phyloP scores from a whole-genome alignment of 1,139 yeast species.

The Pneumocystis jirovecii region DNA sequence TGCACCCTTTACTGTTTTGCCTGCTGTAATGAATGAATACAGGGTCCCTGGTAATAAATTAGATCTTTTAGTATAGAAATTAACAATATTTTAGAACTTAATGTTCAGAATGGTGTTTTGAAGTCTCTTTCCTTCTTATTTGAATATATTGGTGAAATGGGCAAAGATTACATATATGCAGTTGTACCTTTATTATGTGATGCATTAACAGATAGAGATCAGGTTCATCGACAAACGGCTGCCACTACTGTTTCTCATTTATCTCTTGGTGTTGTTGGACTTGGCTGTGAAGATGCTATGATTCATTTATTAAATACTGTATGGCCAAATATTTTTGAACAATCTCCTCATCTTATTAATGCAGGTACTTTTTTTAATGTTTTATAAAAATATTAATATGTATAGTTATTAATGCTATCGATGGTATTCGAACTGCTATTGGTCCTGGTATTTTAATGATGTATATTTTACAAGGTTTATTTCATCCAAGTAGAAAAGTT shows the following conservation, averaged over 20 bases:
- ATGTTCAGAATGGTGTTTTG: slow-evolving; percentile 89
- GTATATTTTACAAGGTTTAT: slow-evolving; percentile 40
- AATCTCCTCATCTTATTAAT: slow-evolving; percentile 23
- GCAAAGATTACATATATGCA: slow-evolving; percentile 71
- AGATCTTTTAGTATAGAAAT: background rate
- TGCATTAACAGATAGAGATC: slow-evolving; percentile 81
- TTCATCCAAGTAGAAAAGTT: slow-evolving; percentile 86
- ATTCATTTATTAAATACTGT: slow-evolving; percentile 54
- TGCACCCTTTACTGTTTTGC: slow-evolving; percentile 87
- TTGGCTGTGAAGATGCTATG: slow-evolving; percentile 60
- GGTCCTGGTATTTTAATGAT: slow-evolving; percentile 66
- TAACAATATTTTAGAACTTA: slow-evolving; percentile 31
- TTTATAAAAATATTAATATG: slow-evolving; percentile 69
- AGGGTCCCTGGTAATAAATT: slow-evolving; percentile 46
- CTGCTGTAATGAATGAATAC: slow-evolving; percentile 92
- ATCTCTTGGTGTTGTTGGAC: slow-evolving; percentile 65
- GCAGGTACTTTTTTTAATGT: slow-evolving; percentile 32
- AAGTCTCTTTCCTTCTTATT: slow-evolving; percentile 87
- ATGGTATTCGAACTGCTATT: slow-evolving; percentile 52
- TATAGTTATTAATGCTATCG: slow-evolving; percentile 73
- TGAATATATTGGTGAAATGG: slow-evolving; percentile 76
- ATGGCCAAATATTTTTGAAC: slow-evolving; percentile 39
- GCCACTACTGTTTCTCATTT: slow-evolving; percentile 75
- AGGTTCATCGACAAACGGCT: slow-evolving; percentile 90
- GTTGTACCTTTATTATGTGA: slow-evolving; percentile 72